These are phyloP conservation scores for Salix suchowensis DNA, from an alignment of 345 rosid species.

Conservation along the genomic window DNA sequence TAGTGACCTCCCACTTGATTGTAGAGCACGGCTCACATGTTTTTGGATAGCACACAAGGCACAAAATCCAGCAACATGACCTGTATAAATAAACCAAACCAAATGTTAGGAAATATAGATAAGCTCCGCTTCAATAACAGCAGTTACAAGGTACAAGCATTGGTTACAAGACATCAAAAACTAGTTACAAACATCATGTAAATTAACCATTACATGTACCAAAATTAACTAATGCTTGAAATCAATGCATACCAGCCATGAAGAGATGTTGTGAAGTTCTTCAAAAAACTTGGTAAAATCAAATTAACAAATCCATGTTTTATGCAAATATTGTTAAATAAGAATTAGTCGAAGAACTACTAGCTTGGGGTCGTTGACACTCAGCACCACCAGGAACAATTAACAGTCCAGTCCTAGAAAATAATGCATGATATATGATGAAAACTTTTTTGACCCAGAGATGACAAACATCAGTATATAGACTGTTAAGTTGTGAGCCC, in stretches of 20 bases:
- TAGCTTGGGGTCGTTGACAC: not conserved
- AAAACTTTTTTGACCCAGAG: not conserved
- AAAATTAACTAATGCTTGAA: not conserved
- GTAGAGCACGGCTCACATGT: slow-evolving; percentile 77
- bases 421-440: not conserved
- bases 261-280: not conserved
- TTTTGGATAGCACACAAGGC: slow-evolving; percentile 96
- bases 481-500: not conserved
- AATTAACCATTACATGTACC: not conserved
- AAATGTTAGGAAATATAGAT: not conserved
- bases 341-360: not conserved
- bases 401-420: not conserved
- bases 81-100: slow-evolving; percentile 40
- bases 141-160: not conserved
- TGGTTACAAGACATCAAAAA: not conserved
- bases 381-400: not conserved
- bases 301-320: not conserved
- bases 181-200: not conserved
- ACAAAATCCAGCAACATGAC: slow-evolving; percentile 87
- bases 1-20: slow-evolving; percentile 64
- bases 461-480: not conserved
- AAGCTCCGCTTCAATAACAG: not conserved
- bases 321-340: not conserved
- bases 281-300: not conserved
- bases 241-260: not conserved